phyloP scores from a whole-genome alignment of 441 rosid species.

The Francoa sonchifolia region DNA sequence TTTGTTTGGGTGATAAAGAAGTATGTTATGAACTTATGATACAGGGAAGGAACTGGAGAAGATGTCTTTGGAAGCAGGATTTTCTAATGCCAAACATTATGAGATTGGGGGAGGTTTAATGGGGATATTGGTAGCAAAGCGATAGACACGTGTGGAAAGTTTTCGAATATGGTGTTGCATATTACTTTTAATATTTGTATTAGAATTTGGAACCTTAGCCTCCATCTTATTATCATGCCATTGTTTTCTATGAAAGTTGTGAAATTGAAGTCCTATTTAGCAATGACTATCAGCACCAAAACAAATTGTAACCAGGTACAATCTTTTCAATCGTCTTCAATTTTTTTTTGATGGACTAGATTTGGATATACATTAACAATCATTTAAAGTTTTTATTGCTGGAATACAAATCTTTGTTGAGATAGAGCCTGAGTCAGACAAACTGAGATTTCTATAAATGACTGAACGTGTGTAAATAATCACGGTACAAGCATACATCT shows the following conservation, averaged over 20 bases:
- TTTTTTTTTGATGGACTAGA: no score
- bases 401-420: neutral
- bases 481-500: neutral
- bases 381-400: neutral
- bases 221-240: no score
- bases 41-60: slow-evolving; percentile 67
- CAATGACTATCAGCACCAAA: no score
- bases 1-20: no score
- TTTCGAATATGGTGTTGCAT: no score
- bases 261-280: no score
- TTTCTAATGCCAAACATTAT: slow-evolving; percentile 51
- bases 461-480: neutral
- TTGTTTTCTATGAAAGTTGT: no score
- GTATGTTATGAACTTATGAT: slow-evolving; percentile 2
- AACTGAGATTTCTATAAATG: neutral
- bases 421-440: neutral
- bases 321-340: no score
- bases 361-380: no score
- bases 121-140: slow-evolving; percentile 69
- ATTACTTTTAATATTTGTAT: no score
- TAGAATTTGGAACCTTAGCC: neutral
- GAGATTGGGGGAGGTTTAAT: slow-evolving; percentile 70
- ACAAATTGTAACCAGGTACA: no score
- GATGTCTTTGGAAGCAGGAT: slow-evolving; percentile 62
- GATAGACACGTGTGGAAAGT: no score